These are phyloP conservation scores for Lactarius pseudohatsudake DNA, from an alignment of 768 basidiomycete genomes.

Conservation along the genomic window DNA sequence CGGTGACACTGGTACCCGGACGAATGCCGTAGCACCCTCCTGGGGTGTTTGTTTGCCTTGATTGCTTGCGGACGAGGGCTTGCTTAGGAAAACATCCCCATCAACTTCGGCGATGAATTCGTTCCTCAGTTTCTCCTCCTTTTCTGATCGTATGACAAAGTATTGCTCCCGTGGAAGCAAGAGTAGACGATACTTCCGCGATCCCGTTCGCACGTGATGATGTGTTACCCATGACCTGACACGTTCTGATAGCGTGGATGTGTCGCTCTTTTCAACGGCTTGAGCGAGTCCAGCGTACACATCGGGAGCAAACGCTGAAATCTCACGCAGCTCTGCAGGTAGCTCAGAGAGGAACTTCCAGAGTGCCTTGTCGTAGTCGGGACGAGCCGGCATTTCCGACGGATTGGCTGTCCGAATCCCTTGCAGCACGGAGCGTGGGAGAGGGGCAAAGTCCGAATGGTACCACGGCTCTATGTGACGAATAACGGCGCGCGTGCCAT, in stretches of 20 bases:
- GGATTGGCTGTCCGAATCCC: constrained; percentile 53
- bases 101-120: constrained; percentile 47
- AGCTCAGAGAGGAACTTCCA: constrained; percentile 50
- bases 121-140: constrained; percentile 50
- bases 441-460: constrained; percentile 56
- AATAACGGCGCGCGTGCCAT: constrained; percentile 11
- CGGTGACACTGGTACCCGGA: constrained; percentile 61
- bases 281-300: constrained; percentile 52
- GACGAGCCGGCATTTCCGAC: constrained; percentile 59
- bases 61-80: constrained; percentile 20
- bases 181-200: constrained; percentile 55
- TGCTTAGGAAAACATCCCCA: constrained; percentile 33
- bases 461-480: constrained; percentile 57
- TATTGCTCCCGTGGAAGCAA: constrained; percentile 60
- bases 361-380: constrained; percentile 52
- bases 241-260: constrained; percentile 40
- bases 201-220: constrained; percentile 63
- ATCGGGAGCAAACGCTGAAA: constrained; percentile 55
- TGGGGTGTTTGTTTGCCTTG: constrained; percentile 31
- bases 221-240: constrained; percentile 53
- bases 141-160: constrained; percentile 49
- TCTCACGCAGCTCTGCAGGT: constrained; percentile 57
- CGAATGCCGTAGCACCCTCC: constrained; percentile 47
- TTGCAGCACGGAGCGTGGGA: constrained; percentile 56
- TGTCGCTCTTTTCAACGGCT: constrained; percentile 42